Evolutionary conservation across 2,329 filamentous ascomycete species (phyloP), one percentile per base, ranked within the genome.

Genomic region (Onygenales sp.): DNA sequence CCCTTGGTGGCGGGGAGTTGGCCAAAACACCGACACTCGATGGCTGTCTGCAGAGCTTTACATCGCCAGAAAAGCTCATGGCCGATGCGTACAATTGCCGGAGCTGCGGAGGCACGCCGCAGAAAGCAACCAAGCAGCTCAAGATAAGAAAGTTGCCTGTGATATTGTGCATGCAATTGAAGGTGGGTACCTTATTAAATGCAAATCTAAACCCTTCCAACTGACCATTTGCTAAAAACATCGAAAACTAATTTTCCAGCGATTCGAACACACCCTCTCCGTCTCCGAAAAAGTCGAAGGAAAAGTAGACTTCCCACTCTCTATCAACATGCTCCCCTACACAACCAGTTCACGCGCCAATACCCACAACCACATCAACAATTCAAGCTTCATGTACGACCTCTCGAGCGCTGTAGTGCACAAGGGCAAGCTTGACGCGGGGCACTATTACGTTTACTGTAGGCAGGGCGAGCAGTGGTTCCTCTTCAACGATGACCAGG

Each of bases 401-500:
- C 79, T 97, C 1, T 80, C 91, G 14, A 90, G 87, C 57, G 91
- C 95, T 2, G 86, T 97, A 21, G 91, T 95, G 40, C 92, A 97
- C 65, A 88, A 94, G 56, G 92, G 92, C 50, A 89, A 92, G 68
- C 86, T 96, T 54, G 90, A 96, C 62, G 90, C 88, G 1, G 92
- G 91, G 13, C 90, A 96, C 66, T 96, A 95, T 64, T 84, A 91
- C 53, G 88, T 86, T n/a, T 96, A 94, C 67, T 90, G 87, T 55
- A 77, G 88, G 46, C 86, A 92, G 55, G 87, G 85, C 4, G 86
- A 88, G 75, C 65, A 95, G 79, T 97, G 92, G 92, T 95, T 95
- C 68, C 83, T 88, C 52, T 96, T 96, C 71, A 94, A 97, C 64
- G 92, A 97, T 66, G 91, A 93, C 67, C 90, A 89, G 67, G 92